Evolutionary conservation across 2,329 filamentous ascomycete genomes (phyloP).

Genomic region (Onygena corvina): DNA sequence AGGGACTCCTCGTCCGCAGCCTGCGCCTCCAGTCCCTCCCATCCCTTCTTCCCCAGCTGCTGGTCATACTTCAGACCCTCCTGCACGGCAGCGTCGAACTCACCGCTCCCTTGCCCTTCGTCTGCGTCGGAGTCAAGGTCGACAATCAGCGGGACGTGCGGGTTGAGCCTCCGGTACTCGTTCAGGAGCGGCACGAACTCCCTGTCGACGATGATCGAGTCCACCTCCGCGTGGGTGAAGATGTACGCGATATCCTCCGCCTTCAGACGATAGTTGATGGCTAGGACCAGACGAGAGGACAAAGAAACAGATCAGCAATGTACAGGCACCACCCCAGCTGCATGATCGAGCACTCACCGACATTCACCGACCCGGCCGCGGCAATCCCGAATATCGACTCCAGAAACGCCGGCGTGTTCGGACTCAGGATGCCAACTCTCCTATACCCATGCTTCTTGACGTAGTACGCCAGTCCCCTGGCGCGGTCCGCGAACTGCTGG

Average conservation of each 20-base stretch:
- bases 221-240: constrained; percentile 74
- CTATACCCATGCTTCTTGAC: constrained; percentile 60
- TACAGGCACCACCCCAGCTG: neutral
- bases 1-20: constrained; percentile 64
- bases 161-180: constrained; percentile 49
- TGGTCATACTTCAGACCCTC: constrained; percentile 66
- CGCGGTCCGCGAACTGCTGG: constrained; percentile 69
- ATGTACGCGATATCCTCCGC: constrained; percentile 82
- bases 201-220: constrained; percentile 72
- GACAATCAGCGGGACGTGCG: constrained; percentile 57
- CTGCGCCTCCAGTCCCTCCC: constrained; percentile 62
- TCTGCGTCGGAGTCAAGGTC: constrained; percentile 75
- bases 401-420: constrained; percentile 90
- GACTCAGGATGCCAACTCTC: constrained; percentile 71
- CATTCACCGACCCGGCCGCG: constrained; percentile 66
- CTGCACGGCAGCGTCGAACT: constrained; percentile 69
- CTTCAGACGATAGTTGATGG: constrained; percentile 63
- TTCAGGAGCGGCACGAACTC: constrained; percentile 65
- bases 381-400: constrained; percentile 81
- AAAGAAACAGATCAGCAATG: neutral
- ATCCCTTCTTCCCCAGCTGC: constrained; percentile 55
- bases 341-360: constrained; percentile 35
- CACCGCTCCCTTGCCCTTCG: constrained; percentile 60
- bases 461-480: constrained; percentile 78
- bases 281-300: constrained; percentile 21